These are phyloP conservation scores for Mortierella polycephala DNA, from an alignment of 371 early-diverging fungal genomes.

Conservation along the genomic window DNA sequence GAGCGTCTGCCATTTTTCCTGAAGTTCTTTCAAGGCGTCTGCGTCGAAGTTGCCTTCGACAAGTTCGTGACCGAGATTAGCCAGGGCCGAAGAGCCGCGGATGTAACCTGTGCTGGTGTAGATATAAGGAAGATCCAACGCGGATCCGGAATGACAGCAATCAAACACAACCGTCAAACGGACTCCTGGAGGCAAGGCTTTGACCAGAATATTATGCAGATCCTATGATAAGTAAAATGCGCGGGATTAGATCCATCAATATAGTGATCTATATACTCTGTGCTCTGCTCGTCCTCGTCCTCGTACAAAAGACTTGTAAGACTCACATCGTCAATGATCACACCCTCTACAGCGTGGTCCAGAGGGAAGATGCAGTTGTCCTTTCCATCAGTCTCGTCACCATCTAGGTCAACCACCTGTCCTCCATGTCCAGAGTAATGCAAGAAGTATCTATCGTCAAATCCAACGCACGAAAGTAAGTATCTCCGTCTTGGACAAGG, in stretches of 20 bases:
- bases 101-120: slow-evolving; percentile 77
- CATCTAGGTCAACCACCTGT: slow-evolving; percentile 60
- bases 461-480: neutral
- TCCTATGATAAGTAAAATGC: slow-evolving; percentile 42
- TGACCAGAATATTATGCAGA: slow-evolving; percentile 65
- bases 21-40: slow-evolving; percentile 28
- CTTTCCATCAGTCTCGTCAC: slow-evolving; percentile 75
- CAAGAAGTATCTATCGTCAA: slow-evolving; percentile 58
- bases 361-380: slow-evolving; percentile 84
- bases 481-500: neutral
- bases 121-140: slow-evolving; percentile 87
- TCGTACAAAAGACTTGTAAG: neutral
- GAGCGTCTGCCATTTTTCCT: slow-evolving; percentile 18
- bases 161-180: slow-evolving; percentile 90
- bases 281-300: neutral
- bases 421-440: slow-evolving; percentile 85
- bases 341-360: slow-evolving; percentile 73
- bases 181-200: slow-evolving; percentile 78
- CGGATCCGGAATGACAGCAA: slow-evolving; percentile 88
- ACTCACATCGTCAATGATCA: slow-evolving; percentile 78
- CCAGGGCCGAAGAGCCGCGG: slow-evolving; percentile 55
- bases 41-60: slow-evolving; percentile 49
- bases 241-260: neutral
- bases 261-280: neutral
- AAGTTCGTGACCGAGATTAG: slow-evolving; percentile 54